A percentile compares a stretch with the other conserved stretches of the same genome.
Evolutionary conservation across 2,329 filamentous ascomycete species (phyloP).

Genomic region (Apiospora kogelbergensis): DNA sequence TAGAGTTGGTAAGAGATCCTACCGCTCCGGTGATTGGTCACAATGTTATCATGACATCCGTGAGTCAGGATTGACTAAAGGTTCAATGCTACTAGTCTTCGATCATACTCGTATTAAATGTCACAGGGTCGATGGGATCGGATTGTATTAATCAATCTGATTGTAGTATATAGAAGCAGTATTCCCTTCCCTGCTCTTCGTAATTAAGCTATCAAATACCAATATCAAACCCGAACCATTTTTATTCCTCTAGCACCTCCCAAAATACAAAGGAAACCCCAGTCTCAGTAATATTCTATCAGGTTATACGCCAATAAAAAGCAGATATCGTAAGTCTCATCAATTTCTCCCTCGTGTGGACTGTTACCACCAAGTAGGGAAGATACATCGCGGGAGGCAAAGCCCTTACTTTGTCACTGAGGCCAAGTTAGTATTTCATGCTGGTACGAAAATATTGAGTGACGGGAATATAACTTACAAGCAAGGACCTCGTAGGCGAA

Average conservation of each 20-base stretch:
- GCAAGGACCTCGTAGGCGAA: not conserved
- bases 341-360: not conserved
- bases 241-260: too few species aligned
- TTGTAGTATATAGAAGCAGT: not conserved
- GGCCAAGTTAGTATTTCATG: not conserved
- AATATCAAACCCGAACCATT: too few species aligned
- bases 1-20: too few species aligned
- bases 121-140: too few species aligned
- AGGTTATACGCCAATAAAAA: not conserved
- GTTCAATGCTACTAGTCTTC: too few species aligned
- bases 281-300: not conserved
- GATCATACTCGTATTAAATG: too few species aligned
- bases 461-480: not conserved
- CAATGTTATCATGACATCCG: too few species aligned
- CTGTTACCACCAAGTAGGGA: not conserved
- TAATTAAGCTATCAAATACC: not conserved
- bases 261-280: not conserved
- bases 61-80: too few species aligned
- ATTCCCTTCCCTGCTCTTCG: not conserved
- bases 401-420: not conserved
- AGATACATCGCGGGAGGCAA: too few species aligned
- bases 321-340: not conserved
- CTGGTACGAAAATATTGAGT: not conserved
- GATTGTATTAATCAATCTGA: not conserved
- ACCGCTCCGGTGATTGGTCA: too few species aligned